phyloP scores from a whole-genome alignment of 352 stramenopile genomes.

The Phytophthora ohioensis region DNA sequence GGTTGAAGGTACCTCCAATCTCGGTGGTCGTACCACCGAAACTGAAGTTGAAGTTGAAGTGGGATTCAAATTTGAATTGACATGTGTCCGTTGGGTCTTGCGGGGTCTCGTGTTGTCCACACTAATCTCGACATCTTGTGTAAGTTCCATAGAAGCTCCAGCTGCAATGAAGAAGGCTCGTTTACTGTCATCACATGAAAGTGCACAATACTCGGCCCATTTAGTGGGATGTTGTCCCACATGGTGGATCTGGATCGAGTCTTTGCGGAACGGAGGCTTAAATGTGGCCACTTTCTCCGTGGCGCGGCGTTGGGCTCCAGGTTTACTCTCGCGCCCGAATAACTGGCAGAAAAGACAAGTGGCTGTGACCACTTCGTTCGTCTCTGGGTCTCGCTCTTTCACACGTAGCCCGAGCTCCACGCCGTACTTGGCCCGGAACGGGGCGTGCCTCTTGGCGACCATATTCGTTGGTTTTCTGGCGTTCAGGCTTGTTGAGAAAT shows the following conservation, averaged over 20 bases:
- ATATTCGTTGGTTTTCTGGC: neutral
- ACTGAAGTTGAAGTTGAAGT: constrained; percentile 13
- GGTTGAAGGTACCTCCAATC: neutral
- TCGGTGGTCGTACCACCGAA: neutral
- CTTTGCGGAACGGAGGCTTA: constrained; percentile 68
- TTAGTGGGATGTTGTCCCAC: constrained; percentile 54
- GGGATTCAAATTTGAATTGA: constrained; percentile 4
- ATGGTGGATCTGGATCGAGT: constrained; percentile 74
- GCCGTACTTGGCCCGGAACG: constrained; percentile 31
- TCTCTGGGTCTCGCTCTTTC: constrained; percentile 44
- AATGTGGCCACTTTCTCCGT: constrained; percentile 74
- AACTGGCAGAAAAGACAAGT: constrained; percentile 72
- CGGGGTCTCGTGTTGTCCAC: constrained; percentile 2
- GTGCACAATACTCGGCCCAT: constrained; percentile 57
- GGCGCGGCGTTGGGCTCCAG: constrained; percentile 47
- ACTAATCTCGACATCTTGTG: neutral
- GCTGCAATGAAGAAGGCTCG: constrained; percentile 58
- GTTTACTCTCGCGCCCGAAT: constrained; percentile 61
- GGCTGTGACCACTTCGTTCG: constrained; percentile 47
- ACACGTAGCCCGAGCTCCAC: constrained; percentile 41
- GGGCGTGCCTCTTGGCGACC: constrained; percentile 25
- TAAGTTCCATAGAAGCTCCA: constrained; percentile 21
- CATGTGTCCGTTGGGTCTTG: constrained; percentile 18
- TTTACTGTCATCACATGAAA: constrained; percentile 54
- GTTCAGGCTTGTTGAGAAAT: neutral